These are phyloP conservation scores for Gynandropsis gynandra DNA, from an alignment of 345 rosid genomes.

Conservation along the genomic window DNA sequence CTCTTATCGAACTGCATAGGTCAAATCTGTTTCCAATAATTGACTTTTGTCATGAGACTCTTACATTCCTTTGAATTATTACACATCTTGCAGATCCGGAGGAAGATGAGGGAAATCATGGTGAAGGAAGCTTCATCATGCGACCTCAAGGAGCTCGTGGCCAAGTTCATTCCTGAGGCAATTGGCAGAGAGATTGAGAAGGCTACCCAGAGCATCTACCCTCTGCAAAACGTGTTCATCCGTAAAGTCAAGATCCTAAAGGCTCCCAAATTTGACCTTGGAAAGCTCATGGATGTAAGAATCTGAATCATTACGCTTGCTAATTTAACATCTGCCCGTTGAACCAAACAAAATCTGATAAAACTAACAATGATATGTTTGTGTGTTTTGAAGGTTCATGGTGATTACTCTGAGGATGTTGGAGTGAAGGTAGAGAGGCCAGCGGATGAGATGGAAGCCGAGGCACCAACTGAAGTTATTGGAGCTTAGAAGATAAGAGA, in stretches of 20 bases:
- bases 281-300: slow-evolving; percentile 85
- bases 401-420: slow-evolving; percentile 71
- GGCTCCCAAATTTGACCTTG: slow-evolving; percentile 97
- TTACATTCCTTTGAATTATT: neutral
- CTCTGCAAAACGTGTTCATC: slow-evolving; percentile 81
- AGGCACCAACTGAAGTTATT: slow-evolving; percentile 49
- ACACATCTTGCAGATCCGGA: slow-evolving; percentile 47
- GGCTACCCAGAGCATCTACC: slow-evolving; percentile 72
- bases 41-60: neutral
- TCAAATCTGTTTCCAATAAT: neutral
- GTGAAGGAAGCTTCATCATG: slow-evolving; percentile 69
- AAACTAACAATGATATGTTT: too few relatives aligned
- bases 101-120: slow-evolving; percentile 94
- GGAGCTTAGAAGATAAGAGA: slow-evolving; percentile 49
- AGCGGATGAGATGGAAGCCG: slow-evolving; percentile 59
- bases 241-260: slow-evolving; percentile 91
- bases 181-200: slow-evolving; percentile 90
- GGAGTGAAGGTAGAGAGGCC: slow-evolving; percentile 80
- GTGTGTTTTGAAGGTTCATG: slow-evolving; percentile 54
- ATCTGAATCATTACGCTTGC: neutral
- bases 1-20: too few relatives aligned
- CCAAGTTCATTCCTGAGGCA: slow-evolving; percentile 70
- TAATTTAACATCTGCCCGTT: too few relatives aligned
- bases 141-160: slow-evolving; percentile 83
- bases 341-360: neutral